Percentiles rank a stretch among this genome's conserved stretches.
phyloP scores from a whole-genome alignment of 768 basidiomycete species.

The Glaciozyma martinii region DNA sequence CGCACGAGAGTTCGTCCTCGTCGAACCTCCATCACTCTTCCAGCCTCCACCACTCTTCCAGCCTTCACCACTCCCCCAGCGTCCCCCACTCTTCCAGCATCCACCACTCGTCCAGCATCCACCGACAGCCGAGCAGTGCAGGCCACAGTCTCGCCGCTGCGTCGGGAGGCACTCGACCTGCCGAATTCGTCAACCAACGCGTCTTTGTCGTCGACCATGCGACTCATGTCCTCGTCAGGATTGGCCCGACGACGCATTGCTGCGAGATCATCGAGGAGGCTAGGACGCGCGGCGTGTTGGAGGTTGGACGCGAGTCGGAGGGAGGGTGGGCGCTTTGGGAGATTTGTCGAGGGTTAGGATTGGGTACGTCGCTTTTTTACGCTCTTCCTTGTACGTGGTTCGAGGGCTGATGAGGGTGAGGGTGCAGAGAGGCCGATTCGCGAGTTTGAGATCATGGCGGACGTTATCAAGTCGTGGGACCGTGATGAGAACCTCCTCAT shows the following conservation, averaged over 20 bases:
- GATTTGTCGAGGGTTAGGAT: slow-evolving; percentile 79
- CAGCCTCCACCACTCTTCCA: not conserved
- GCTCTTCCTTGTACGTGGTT: too few species aligned
- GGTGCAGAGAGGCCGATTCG: slow-evolving; percentile 71
- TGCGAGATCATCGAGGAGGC: slow-evolving; percentile 62
- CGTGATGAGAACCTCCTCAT: slow-evolving; percentile 73
- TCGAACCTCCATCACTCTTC: not conserved
- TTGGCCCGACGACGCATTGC: slow-evolving; percentile 58
- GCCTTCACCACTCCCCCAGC: too few species aligned
- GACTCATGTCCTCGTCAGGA: slow-evolving; percentile 63
- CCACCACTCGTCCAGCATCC: not conserved
- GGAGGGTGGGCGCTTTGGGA: slow-evolving; percentile 81
- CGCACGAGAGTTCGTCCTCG: not conserved
- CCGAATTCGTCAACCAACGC: slow-evolving; percentile 38
- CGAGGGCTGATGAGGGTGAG: not conserved
- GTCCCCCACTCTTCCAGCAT: not conserved
- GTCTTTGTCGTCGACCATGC: slow-evolving; percentile 65
- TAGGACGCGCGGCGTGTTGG: slow-evolving; percentile 58
- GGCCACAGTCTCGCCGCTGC: not conserved
- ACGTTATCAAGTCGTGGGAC: slow-evolving; percentile 77
- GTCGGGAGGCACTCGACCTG: not conserved
- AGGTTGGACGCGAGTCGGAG: slow-evolving; percentile 46
- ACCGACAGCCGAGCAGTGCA: not conserved
- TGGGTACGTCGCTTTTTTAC: slow-evolving; percentile 53
- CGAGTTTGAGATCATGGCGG: slow-evolving; percentile 70